Percentiles rank a stretch among this genome's conserved stretches.
Conservation (phyloP, 2,329 filamentous ascomycete species). For the Cordyceps farinosa region DNA sequence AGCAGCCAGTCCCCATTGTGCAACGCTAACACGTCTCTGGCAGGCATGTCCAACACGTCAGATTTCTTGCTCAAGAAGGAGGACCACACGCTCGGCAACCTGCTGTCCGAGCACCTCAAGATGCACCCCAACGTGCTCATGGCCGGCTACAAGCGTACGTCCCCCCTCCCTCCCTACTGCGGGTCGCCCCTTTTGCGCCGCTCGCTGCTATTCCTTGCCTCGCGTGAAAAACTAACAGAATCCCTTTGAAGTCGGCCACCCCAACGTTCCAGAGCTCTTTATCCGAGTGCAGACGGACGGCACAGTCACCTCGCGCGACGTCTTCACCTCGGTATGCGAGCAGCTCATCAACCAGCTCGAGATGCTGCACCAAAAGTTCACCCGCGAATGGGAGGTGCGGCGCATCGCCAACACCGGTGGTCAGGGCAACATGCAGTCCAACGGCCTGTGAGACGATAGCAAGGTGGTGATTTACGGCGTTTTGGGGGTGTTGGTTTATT, state of each 20-base stretch:
- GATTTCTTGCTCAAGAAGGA: constrained; percentile 96
- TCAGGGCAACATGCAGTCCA: constrained; percentile 43
- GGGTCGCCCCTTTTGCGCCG: too few species aligned
- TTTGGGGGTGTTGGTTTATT: constrained; percentile 24
- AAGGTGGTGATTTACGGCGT: constrained; percentile 12
- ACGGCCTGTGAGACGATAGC: constrained; percentile 29
- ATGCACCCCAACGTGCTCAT: constrained; percentile 81
- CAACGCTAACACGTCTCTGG: background rate
- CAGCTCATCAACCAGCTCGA: constrained; percentile 79
- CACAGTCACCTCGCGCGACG: constrained; percentile 80
- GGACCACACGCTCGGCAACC: constrained; percentile 91
- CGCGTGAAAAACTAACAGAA: constrained; percentile 7
- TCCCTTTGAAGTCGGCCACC: constrained; percentile 47
- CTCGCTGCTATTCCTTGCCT: too few species aligned
- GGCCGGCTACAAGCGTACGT: constrained; percentile 81
- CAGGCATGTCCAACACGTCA: constrained; percentile 85
- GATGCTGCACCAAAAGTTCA: constrained; percentile 81
- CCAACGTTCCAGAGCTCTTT: constrained; percentile 58
- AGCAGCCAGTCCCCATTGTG: background rate
- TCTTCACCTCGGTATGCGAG: constrained; percentile 74
- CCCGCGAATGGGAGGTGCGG: constrained; percentile 83
- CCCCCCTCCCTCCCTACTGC: background rate
- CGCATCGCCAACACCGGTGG: constrained; percentile 74
- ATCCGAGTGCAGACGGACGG: constrained; percentile 92
- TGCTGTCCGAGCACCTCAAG: constrained; percentile 81